These are phyloP conservation scores for Globisporangium takayamanum DNA, from an alignment of 352 stramenopile species.

Conservation along the genomic window DNA sequence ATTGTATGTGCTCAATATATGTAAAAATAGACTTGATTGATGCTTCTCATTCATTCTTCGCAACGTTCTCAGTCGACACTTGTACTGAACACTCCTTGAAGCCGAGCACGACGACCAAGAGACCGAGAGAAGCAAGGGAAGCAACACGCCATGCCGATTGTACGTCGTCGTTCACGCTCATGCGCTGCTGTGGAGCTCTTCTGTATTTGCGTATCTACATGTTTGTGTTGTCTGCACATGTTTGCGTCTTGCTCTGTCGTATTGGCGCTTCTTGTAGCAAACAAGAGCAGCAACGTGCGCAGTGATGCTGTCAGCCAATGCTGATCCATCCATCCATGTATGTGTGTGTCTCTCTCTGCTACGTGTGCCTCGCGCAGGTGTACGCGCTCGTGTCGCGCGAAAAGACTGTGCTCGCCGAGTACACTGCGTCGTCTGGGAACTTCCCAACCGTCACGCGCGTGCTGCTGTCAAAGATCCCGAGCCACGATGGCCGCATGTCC, in stretches of 20 bases:
- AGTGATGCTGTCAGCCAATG: neutral
- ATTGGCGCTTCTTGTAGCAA: too few species aligned
- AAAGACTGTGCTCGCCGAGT: constrained; percentile 97
- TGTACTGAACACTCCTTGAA: neutral
- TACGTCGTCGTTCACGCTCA: neutral
- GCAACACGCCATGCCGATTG: constrained; percentile 11
- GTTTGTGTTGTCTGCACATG: too few species aligned
- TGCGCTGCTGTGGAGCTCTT: neutral
- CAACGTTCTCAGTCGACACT: neutral
- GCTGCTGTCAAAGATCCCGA: constrained; percentile 95
- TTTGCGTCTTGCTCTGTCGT: too few species aligned
- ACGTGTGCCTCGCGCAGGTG: constrained; percentile 33
- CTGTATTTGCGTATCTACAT: neutral
- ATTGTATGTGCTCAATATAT: neutral
- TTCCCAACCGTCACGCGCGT: constrained; percentile 97
- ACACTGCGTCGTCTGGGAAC: constrained; percentile 94
- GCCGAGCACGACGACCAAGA: neutral
- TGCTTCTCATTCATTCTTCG: neutral
- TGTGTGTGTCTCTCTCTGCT: neutral
- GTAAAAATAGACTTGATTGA: neutral
- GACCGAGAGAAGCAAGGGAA: neutral
- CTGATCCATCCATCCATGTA: neutral
- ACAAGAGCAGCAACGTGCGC: too few species aligned
- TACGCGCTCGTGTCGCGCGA: constrained; percentile 96
- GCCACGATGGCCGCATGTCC: constrained; percentile 92